These are phyloP conservation scores for Trichosporon ovoides DNA, from an alignment of 1,284 basidiomycete genomes.

Conservation along the genomic window DNA sequence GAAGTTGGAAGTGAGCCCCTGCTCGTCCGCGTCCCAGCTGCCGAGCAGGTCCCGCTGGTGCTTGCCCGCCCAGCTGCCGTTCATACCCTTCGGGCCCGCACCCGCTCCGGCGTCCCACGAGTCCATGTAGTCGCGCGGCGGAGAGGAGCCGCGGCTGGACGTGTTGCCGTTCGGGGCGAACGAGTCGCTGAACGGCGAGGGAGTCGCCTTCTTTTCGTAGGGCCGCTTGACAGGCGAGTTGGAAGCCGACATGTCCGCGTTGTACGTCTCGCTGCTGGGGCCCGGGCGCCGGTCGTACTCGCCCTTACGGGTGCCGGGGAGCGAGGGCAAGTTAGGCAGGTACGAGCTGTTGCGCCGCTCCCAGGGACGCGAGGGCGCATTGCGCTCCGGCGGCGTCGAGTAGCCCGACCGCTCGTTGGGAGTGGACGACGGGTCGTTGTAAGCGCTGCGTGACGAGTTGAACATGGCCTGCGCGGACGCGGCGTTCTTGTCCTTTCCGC, in stretches of 20 bases:
- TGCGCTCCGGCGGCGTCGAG: conserved; percentile 8
- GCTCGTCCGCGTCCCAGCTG: conserved; percentile 32
- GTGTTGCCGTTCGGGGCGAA: not conserved
- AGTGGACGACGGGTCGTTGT: not conserved
- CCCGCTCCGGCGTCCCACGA: not conserved
- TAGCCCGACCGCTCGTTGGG: not conserved
- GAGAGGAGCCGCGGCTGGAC: conserved; percentile 1
- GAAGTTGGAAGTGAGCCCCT: conserved; percentile 36
- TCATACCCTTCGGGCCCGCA: conserved; percentile 2
- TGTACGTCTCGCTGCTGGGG: conserved; percentile 37
- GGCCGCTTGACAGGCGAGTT: conserved; percentile 6
- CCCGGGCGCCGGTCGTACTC: conserved; percentile 17
- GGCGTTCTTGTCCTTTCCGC: conserved; percentile 6
- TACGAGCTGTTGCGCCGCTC: conserved; percentile 24
- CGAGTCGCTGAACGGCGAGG: conserved; percentile 20
- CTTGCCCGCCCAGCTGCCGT: not conserved
- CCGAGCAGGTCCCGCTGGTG: conserved; percentile 30
- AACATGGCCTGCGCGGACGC: not conserved
- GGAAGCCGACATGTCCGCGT: conserved; percentile 21
- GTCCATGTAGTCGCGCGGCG: not conserved
- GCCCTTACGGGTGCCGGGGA: conserved; percentile 4
- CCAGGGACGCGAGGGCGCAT: conserved; percentile 16
- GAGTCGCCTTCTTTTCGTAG: conserved; percentile 19
- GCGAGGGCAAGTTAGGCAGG: conserved; percentile 22
- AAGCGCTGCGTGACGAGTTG: not conserved